Base-by-base conservation (phyloP, 768 basidiomycete genomes). In the Amanita molliuscula region DNA sequence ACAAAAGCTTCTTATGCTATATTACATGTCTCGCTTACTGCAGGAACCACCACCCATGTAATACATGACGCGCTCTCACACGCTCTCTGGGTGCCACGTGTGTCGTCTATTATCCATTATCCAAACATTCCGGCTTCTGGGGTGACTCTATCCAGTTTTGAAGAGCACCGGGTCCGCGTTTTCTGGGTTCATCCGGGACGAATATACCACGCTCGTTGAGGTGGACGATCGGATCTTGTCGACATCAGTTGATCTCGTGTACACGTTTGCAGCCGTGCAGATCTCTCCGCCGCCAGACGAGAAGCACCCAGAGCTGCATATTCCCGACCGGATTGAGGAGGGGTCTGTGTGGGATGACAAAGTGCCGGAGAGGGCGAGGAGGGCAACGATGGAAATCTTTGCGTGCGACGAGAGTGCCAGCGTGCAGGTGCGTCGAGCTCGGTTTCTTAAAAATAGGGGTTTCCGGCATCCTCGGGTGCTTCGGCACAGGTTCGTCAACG, bases 91-190 rank as follows among this genome's bases (percentile, higher is more conserved):
- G 8, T 10, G 15, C 9, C 47, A 48, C 47, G 47, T 25, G 36
- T 23, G 21, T 38, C 2, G 37, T 26, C 35, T 20, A 25, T 28
- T 20, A 15, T 33, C 31, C n/a, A n/a, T n/a, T n/a, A n/a, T n/a
- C n/a, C n/a, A n/a, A n/a, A n/a, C n/a, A n/a, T n/a, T n/a, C n/a
- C n/a, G n/a, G n/a, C n/a, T n/a, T n/a, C n/a, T n/a, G n/a, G n/a
- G 43, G 18, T 7, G 10, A 20, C 10, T 13, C 31, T 31, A 13
- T 31, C 9, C 56, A 89, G 93, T 96, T 11, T 78, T 97, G 58
- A 98, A 98, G 67, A 80, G 87, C 29, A 82, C 86, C 3, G 94
- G 90, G 10, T 92, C 89, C 0, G 78, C 84, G 0, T 97, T 98
- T 62, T 74, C 82, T 48, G 73, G 76, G 23, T 97, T 93, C 65